Percentiles rank a stretch among this genome's conserved stretches.
phyloP scores from a whole-genome alignment of 768 basidiomycete species.

The Calocybe gangraenosa region DNA sequence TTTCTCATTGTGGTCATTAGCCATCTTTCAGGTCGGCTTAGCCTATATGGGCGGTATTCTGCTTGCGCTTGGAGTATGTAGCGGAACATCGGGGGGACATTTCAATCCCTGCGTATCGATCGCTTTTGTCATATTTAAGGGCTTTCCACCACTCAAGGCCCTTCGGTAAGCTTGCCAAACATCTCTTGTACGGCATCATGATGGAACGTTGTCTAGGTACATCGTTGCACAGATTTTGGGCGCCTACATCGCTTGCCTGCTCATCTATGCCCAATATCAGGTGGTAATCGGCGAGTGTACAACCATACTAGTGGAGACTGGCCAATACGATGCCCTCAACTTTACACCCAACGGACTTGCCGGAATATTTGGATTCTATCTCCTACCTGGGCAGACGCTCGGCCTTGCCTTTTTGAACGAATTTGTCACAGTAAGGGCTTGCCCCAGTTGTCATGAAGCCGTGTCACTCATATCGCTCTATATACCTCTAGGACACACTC shows the following conservation, averaged over 20 bases:
- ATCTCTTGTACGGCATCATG: neutral
- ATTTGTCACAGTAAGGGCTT: conserved; percentile 43
- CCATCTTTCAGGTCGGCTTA: conserved; percentile 52
- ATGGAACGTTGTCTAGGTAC: conserved; percentile 36
- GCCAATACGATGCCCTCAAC: conserved; percentile 19
- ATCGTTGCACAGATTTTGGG: conserved; percentile 65
- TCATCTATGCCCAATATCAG: conserved; percentile 62
- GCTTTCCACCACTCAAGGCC: conserved; percentile 51
- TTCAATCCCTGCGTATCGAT: conserved; percentile 65
- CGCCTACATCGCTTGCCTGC: conserved; percentile 55
- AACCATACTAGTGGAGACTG: conserved; percentile 21
- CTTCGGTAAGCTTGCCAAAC: conserved; percentile 29
- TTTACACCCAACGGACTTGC: conserved; percentile 40
- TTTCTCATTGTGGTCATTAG: conserved; percentile 24
- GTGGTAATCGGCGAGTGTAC: conserved; percentile 39
- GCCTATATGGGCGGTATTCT: conserved; percentile 58
- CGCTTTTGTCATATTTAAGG: conserved; percentile 44
- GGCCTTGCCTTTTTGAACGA: conserved; percentile 50
- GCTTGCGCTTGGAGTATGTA: conserved; percentile 50
- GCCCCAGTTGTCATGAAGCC: neutral
- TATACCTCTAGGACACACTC: conserved; percentile 34
- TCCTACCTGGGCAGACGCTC: conserved; percentile 39
- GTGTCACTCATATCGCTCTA: no score
- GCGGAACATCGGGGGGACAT: conserved; percentile 56
- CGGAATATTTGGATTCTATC: conserved; percentile 54